Base-by-base conservation (phyloP, 139 green algal genomes). In the Ettlia oleoabundans region DNA sequence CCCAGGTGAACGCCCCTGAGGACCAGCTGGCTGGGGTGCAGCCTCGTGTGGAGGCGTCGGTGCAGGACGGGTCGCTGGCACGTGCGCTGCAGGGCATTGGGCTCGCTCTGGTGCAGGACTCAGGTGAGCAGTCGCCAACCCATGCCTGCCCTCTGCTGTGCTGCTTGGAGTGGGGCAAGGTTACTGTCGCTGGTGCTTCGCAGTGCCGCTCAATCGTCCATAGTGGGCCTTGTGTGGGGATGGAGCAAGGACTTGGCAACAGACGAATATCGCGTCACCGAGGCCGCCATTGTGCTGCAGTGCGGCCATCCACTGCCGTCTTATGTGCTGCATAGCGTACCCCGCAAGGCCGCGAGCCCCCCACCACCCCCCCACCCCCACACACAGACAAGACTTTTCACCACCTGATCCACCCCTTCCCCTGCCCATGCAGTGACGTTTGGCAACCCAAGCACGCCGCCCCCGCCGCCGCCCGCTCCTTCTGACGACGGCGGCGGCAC, bases 71-170 rank as follows among this genome's bases (percentile, higher is more conserved):
- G 18, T 42, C 38, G 37, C 66, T 73, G 66, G 22, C 19, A 18
- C 15, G 21, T 35, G 2, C 33, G 66, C 66, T 73, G 66, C 66
- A 35, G 37, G 66, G 66, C 66, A 73, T 73, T 33, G 66, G 66
- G 22, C 37, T 73, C 21, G 32, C 13, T 2, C 37, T 73, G 66
- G 37, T 73, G n/a, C 10, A 51, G 10, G 66, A 42, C 2, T 55
- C 66, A 37, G 66, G 66, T 73, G 66, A n/a, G n/a, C n/a, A n/a
- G n/a, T n/a, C n/a, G n/a, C n/a, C n/a, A n/a, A n/a, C n/a, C n/a
- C 47, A 15, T 58, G 47, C 47, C 47, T 58, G 47, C 47, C 10
- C 47, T 15, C 47, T 58, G 47, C 47, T 10, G 10, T 10, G 47
- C 47, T 58, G 47, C 47, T 15, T 58, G 47, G 13, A 58, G 47